phyloP scores from a whole-genome alignment of 2,329 filamentous ascomycete genomes.

The Claviceps pazoutovae region DNA sequence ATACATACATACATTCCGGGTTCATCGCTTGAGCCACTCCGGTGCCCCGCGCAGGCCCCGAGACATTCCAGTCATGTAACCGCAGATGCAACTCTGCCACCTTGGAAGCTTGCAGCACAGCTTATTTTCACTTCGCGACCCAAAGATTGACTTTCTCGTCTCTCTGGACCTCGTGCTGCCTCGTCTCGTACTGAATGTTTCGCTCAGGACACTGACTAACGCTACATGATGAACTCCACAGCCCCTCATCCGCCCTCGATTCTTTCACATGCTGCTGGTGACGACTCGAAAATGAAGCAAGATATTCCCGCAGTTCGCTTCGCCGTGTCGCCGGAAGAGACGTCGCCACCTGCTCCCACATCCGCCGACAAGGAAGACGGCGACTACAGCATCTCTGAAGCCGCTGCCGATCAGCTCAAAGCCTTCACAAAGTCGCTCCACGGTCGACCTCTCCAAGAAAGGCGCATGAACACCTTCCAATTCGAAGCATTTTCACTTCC shows the following conservation, averaged over 20 bases:
- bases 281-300: constrained; percentile 9
- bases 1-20: neutral
- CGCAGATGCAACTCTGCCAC: constrained; percentile 1
- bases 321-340: constrained; percentile 56
- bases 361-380: constrained; percentile 14
- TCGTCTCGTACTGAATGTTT: neutral
- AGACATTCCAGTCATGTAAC: neutral
- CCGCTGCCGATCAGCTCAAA: constrained; percentile 50
- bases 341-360: constrained; percentile 34
- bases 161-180: neutral
- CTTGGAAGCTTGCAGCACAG: neutral
- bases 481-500: constrained; percentile 88
- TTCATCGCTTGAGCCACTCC: neutral
- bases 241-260: neutral
- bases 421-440: constrained; percentile 61
- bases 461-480: constrained; percentile 70
- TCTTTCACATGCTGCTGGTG: constrained; percentile 3
- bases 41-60: neutral
- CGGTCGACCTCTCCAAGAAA: constrained; percentile 63
- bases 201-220: neutral
- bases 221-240: neutral
- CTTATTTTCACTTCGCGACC: neutral
- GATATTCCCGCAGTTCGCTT: constrained; percentile 50
- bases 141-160: neutral
- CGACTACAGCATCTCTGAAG: constrained; percentile 23